Percentiles rank a stretch among this genome's conserved stretches.
Conservation (phyloP, 164 flowering plant species). For the Magnolia officinalis region DNA sequence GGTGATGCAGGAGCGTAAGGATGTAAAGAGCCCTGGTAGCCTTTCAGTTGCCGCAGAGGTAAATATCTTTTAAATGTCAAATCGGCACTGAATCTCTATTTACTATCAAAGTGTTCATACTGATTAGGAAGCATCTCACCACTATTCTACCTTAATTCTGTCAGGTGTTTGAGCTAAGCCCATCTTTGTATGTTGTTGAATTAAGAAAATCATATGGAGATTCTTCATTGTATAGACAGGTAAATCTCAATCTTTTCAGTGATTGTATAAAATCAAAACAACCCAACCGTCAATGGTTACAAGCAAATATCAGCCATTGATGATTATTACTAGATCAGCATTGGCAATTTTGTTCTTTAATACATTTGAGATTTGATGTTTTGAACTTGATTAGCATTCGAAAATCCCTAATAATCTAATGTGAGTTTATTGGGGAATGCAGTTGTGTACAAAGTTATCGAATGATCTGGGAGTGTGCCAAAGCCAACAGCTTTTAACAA, state of each 20-base stretch:
- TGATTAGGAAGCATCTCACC: neutral
- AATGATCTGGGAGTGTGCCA: slow-evolving; percentile 50
- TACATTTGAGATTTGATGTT: no score
- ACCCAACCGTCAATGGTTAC: no score
- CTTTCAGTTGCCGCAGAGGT: slow-evolving; percentile 81
- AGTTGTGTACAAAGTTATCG: slow-evolving; percentile 72
- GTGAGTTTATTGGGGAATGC: slow-evolving; percentile 20
- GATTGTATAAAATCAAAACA: neutral
- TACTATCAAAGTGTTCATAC: neutral
- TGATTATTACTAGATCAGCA: no score
- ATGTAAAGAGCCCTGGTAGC: slow-evolving; percentile 34
- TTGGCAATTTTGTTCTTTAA: no score
- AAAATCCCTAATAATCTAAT: neutral
- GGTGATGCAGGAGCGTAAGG: slow-evolving; percentile 50
- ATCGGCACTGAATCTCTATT: neutral
- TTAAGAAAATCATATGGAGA: slow-evolving; percentile 82
- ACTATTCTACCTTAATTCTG: neutral
- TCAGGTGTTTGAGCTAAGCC: slow-evolving; percentile 85
- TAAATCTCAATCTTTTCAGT: slow-evolving; percentile 8
- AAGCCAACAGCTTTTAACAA: slow-evolving; percentile 38
- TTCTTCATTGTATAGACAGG: slow-evolving; percentile 75
- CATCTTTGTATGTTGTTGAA: slow-evolving; percentile 83
- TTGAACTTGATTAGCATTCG: no score
- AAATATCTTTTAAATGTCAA: slow-evolving; percentile 5
- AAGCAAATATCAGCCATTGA: no score